Conservation (phyloP, 495 filamentous ascomycete species). For the Copromyces sp. region DNA sequence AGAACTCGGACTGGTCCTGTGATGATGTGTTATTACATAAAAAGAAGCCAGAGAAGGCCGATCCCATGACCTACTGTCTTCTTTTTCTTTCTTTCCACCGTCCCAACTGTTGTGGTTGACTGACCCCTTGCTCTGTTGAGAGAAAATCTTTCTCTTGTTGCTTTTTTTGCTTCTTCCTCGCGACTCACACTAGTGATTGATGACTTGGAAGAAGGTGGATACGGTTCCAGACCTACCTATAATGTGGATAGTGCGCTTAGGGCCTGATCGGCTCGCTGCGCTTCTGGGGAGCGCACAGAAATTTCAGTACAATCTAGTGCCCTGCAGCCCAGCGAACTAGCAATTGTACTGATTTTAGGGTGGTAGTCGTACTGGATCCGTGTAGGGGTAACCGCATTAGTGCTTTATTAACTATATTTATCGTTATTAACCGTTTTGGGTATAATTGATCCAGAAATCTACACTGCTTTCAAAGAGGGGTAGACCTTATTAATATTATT, state of each 20-base stretch:
- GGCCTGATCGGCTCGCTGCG: too few relatives aligned
- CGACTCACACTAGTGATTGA: background rate
- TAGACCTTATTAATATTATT: too few relatives aligned
- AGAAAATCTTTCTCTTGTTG: background rate
- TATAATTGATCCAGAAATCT: too few relatives aligned
- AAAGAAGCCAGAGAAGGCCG: background rate
- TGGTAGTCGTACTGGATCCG: too few relatives aligned
- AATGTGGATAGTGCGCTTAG: background rate
- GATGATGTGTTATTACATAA: slow-evolving; percentile 1
- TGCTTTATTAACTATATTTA: too few relatives aligned
- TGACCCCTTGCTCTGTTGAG: background rate
- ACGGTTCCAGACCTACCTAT: background rate
- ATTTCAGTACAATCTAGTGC: too few relatives aligned
- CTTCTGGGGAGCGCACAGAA: too few relatives aligned
- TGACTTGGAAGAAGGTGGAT: background rate
- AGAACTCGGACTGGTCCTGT: background rate
- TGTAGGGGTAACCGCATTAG: too few relatives aligned
- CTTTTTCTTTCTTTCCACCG: background rate
- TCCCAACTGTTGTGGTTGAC: background rate
- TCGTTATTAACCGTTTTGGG: too few relatives aligned
- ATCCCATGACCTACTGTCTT: background rate
- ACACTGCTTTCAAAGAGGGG: too few relatives aligned
- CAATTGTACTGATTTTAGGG: too few relatives aligned
- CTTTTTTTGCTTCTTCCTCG: background rate
- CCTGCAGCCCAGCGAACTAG: too few relatives aligned